Conservation (phyloP, 2,329 filamentous ascomycete genomes). For the Madurella mycetomatis region DNA sequence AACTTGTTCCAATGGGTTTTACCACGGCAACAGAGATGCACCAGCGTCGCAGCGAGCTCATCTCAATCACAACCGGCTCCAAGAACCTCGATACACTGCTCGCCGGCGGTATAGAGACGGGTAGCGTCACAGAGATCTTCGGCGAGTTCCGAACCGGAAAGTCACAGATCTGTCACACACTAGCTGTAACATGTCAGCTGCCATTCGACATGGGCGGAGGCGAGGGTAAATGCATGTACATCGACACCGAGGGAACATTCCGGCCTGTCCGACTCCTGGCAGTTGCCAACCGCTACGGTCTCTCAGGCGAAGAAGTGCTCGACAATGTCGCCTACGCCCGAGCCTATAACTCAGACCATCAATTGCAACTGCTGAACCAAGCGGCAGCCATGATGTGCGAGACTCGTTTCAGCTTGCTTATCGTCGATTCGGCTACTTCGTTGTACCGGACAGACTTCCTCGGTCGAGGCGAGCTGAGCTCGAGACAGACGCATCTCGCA, state of each 20-base stretch:
- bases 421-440: conserved; percentile 93
- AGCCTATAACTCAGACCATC: conserved; percentile 97
- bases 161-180: conserved; percentile 95
- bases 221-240: conserved; percentile 97
- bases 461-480: conserved; percentile 94
- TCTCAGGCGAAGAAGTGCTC: conserved; percentile 93
- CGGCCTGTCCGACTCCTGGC: conserved; percentile 84
- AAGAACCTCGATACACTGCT: conserved; percentile 95
- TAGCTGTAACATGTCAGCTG: conserved; percentile 96
- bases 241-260: conserved; percentile 97
- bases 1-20: conserved; percentile 97
- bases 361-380: conserved; percentile 90
- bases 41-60: conserved; percentile 89
- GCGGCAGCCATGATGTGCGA: conserved; percentile 99
- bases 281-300: conserved; percentile 88
- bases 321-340: conserved; percentile 98
- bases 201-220: conserved; percentile 99
- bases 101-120: conserved; percentile 91
- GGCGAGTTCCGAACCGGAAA: conserved; percentile 98
- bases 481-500: conserved; percentile 79
- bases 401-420: conserved; percentile 89
- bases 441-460: conserved; percentile 95
- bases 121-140: conserved; percentile 96
- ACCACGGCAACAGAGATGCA: conserved; percentile 99
- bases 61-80: conserved; percentile 95